Percentiles rank a stretch among this genome's conserved stretches.
phyloP scores from a whole-genome alignment of 108 stramenopile species.

The Chaetoceros tenuissimus region DNA sequence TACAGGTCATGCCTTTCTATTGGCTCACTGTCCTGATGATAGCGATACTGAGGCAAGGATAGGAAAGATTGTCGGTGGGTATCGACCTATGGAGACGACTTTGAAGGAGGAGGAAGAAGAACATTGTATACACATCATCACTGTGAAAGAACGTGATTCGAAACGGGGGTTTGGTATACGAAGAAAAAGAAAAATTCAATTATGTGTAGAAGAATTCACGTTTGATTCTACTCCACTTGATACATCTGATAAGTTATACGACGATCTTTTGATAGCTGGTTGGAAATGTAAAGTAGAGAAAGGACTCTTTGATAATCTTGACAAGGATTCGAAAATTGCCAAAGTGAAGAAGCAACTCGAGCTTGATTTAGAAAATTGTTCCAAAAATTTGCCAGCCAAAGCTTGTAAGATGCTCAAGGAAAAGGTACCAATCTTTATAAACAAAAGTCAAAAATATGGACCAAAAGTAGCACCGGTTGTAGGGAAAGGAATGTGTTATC shows the following conservation, averaged over 20 bases:
- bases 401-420: slow-evolving; percentile 31
- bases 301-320: slow-evolving; percentile 31
- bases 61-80: slow-evolving; percentile 11
- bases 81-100: slow-evolving; percentile 12
- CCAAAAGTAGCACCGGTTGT: slow-evolving; percentile 49
- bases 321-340: not conserved
- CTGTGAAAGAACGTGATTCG: not conserved
- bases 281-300: slow-evolving; percentile 23
- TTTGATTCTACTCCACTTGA: slow-evolving; percentile 47
- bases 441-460: slow-evolving; percentile 48
- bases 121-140: slow-evolving; percentile 2
- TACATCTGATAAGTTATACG: slow-evolving; percentile 53
- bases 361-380: slow-evolving; percentile 37
- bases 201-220: slow-evolving; percentile 17
- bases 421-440: slow-evolving; percentile 63
- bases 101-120: slow-evolving; percentile 1
- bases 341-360: slow-evolving; percentile 25
- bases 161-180: slow-evolving; percentile 1
- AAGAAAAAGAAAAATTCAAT: slow-evolving; percentile 8
- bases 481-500: slow-evolving; percentile 55
- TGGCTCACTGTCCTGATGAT: slow-evolving; percentile 20
- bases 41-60: slow-evolving; percentile 11
- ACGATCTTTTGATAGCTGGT: slow-evolving; percentile 50
- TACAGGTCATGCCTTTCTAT: slow-evolving; percentile 67
- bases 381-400: slow-evolving; percentile 33